These are phyloP conservation scores for Colletotrichum cordylinicola DNA, from an alignment of 2,329 filamentous ascomycete species.

Conservation along the genomic window DNA sequence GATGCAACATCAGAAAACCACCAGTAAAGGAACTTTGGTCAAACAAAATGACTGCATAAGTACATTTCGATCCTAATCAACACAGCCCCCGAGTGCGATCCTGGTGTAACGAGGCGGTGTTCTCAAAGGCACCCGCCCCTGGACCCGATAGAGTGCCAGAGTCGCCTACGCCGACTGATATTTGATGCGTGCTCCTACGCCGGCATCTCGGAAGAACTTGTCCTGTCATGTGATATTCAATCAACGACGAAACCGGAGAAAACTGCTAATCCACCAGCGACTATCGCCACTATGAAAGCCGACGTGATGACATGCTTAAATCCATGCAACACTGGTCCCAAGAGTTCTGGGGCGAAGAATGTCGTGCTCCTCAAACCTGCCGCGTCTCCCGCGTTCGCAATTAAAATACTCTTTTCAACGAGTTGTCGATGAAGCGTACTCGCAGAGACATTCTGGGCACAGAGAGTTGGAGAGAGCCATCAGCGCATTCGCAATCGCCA, in stretches of 20 bases:
- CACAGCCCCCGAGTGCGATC: background rate
- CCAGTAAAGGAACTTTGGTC: background rate
- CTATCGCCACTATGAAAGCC: background rate
- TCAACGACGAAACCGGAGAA: background rate
- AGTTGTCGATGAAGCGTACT: background rate
- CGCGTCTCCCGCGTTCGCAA: background rate
- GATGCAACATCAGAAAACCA: background rate
- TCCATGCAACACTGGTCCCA: background rate
- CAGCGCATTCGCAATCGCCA: background rate
- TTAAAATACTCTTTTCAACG: background rate
- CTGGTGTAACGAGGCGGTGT: background rate
- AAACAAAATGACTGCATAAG: background rate
- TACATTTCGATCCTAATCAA: background rate
- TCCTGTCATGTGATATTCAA: background rate
- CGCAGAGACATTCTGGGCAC: background rate
- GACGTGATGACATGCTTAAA: background rate
- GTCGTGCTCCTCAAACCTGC: background rate
- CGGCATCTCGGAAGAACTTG: background rate
- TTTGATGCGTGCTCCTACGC: background rate
- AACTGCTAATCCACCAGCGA: background rate
- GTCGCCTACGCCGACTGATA: background rate
- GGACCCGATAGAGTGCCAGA: background rate
- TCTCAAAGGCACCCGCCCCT: background rate
- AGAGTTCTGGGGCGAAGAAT: background rate
- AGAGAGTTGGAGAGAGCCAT: background rate